A percentile compares a stretch with the other conserved stretches of the same genome.
phyloP scores from a whole-genome alignment of 1,284 basidiomycete species.

The Stereum hirsutum region DNA sequence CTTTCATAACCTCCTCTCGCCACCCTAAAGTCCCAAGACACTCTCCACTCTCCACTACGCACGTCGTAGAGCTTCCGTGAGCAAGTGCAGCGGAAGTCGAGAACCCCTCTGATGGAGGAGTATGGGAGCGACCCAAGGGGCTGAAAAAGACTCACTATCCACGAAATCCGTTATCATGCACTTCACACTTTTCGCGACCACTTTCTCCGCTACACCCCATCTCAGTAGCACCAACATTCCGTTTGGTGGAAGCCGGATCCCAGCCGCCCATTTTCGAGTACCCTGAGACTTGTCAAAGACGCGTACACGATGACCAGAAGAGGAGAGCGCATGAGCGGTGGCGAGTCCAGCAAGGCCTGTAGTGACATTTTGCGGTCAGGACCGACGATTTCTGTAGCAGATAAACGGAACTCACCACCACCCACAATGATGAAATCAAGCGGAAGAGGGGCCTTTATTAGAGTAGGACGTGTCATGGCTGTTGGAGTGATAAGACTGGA shows the following conservation, averaged over 20 bases:
- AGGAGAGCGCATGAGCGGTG: conserved; percentile 35
- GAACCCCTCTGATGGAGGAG: too few relatives aligned
- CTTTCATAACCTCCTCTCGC: conserved; percentile 41
- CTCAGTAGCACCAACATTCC: conserved; percentile 38
- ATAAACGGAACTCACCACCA: not conserved
- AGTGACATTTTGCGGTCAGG: not conserved
- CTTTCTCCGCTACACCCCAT: conserved; percentile 39
- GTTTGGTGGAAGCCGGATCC: conserved; percentile 44
- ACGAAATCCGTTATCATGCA: conserved; percentile 18
- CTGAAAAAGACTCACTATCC: not conserved
- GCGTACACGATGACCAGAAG: conserved; percentile 40
- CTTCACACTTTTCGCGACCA: conserved; percentile 19
- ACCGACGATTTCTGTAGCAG: not conserved
- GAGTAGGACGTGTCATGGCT: too few relatives aligned
- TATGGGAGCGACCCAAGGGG: too few relatives aligned
- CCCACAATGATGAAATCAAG: not conserved
- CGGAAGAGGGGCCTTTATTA: not conserved
- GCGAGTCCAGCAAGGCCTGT: conserved; percentile 32
- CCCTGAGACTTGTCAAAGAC: conserved; percentile 33
- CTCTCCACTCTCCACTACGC: conserved; percentile 33
- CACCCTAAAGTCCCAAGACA: conserved; percentile 37
- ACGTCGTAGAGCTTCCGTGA: too few relatives aligned
- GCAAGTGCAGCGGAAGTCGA: too few relatives aligned
- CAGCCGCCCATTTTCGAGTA: conserved; percentile 24
- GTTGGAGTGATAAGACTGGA: too few relatives aligned